Evolutionary conservation across 2,329 filamentous ascomycete species (phyloP), one percentile per base, ranked within the genome.

Genomic region (Neocatenulostroma microsporum): DNA sequence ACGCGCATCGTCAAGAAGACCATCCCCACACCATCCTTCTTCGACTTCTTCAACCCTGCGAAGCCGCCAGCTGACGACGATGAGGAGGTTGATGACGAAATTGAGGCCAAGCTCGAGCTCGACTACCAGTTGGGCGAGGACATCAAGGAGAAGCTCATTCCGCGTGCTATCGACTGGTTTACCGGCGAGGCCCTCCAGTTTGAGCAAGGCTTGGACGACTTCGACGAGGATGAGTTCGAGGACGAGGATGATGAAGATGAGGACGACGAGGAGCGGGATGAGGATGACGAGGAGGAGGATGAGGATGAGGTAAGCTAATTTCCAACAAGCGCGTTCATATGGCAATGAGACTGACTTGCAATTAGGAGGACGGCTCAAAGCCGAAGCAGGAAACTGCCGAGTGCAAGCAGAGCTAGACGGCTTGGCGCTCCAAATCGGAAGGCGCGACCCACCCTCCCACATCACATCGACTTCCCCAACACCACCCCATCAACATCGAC

Each of bases 131-230:
- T 98, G 29, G 91, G 91, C 50, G 91, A 98, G 72, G 91, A 98
- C 61, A 95, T 98, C 70, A 98, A 98, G 73, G 91, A 98, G 76
- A 98, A 98, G 73, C 76, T 98, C 49, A 98, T 98, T 53, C 91
- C 91, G 48, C 87, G 89, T 51, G 91, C 93, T 40, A 91, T 98
- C 55, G 91, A 98, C 68, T 98, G 91, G 91, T 98, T 98, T 65
- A 98, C 91, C 36, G 91, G 91, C 40, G 91, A 98, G 69, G 91
- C 91, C 51, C 80, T 98, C 47, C 88, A 91, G 53, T 98, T 86
- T 54, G 91, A 98, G 73, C 89, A 95, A 62, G 66, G 94, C 43
- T 83, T 89, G 25, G 83, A 94, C 37, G 87, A 89, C 44, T 71
- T 87, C 46, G 82, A 88, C 38, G 82, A 82, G 54, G 84, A 81